These are phyloP conservation scores for Vigna angularis DNA, from an alignment of 306 rosid genomes.

Conservation along the genomic window DNA sequence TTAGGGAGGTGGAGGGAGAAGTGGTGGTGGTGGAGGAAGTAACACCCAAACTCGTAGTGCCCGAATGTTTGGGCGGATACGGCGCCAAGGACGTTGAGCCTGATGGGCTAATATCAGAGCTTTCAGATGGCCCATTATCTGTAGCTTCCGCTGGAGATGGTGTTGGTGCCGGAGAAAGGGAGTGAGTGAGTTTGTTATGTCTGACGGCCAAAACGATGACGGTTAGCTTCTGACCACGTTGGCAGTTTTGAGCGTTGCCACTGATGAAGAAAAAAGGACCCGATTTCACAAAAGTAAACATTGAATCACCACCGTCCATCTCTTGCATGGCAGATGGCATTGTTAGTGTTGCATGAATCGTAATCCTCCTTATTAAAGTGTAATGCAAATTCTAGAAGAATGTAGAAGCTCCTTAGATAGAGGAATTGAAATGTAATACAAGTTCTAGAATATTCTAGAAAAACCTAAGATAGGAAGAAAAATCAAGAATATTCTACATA, in stretches of 20 bases:
- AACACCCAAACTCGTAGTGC: conserved; percentile 29
- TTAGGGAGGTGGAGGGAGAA: no score
- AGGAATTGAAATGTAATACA: no score
- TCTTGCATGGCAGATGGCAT: conserved; percentile 45
- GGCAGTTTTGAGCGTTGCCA: conserved; percentile 50
- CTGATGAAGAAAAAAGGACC: conserved; percentile 72
- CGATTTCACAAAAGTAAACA: conserved; percentile 52
- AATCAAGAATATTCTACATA: no score
- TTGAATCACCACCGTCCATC: conserved; percentile 57
- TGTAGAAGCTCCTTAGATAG: no score
- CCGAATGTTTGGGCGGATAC: conserved; percentile 32
- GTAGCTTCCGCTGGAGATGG: not conserved
- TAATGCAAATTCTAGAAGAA: no score
- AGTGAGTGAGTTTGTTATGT: not conserved
- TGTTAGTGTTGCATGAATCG: conserved; percentile 56
- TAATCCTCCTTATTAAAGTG: conserved; percentile 44
- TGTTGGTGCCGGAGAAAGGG: not conserved
- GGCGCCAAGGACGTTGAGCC: conserved; percentile 16
- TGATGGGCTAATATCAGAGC: not conserved
- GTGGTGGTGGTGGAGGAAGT: no score
- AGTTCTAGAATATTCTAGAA: no score
- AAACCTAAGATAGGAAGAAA: no score
- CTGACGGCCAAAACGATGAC: conserved; percentile 55
- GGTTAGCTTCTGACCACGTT: conserved; percentile 59
- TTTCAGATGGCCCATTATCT: not conserved